These are phyloP conservation scores for Cyclostephanos invisitatus DNA, from an alignment of 108 stramenopile species.

Conservation along the genomic window DNA sequence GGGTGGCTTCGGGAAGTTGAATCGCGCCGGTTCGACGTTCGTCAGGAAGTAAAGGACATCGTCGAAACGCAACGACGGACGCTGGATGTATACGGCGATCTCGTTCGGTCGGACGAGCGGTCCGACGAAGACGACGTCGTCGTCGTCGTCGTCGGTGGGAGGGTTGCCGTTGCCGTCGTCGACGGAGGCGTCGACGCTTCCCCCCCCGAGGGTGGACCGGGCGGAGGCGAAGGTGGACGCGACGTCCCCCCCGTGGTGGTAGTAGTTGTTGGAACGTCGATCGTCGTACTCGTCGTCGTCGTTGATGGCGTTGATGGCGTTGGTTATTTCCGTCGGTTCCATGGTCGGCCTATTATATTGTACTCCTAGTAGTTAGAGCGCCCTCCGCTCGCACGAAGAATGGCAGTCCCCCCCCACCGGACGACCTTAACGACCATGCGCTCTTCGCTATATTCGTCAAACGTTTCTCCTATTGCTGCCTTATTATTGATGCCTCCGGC, in stretches of 20 bases:
- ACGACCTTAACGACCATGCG: too few relatives aligned
- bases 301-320: not conserved
- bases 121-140: too few relatives aligned
- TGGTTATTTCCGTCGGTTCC: not conserved
- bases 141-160: not conserved
- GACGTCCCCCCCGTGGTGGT: not conserved
- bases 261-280: not conserved
- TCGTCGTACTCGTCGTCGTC: too few relatives aligned
- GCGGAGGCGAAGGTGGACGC: not conserved
- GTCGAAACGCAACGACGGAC: slow-evolving; percentile 23
- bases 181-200: too few relatives aligned
- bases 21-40: slow-evolving; percentile 42
- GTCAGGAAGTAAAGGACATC: slow-evolving; percentile 25
- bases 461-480: too few relatives aligned
- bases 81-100: slow-evolving; percentile 53
- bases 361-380: too few relatives aligned
- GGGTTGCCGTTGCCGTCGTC: not conserved
- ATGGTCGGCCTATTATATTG: not conserved
- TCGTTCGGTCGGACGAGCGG: slow-evolving; percentile 26
- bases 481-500: too few relatives aligned
- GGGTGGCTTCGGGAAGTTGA: slow-evolving; percentile 45
- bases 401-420: too few relatives aligned
- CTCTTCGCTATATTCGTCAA: too few relatives aligned
- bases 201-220: not conserved
- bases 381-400: too few relatives aligned